Conservation (phyloP, 2,329 filamentous ascomycete genomes). For the Colletotrichum gigasporum region DNA sequence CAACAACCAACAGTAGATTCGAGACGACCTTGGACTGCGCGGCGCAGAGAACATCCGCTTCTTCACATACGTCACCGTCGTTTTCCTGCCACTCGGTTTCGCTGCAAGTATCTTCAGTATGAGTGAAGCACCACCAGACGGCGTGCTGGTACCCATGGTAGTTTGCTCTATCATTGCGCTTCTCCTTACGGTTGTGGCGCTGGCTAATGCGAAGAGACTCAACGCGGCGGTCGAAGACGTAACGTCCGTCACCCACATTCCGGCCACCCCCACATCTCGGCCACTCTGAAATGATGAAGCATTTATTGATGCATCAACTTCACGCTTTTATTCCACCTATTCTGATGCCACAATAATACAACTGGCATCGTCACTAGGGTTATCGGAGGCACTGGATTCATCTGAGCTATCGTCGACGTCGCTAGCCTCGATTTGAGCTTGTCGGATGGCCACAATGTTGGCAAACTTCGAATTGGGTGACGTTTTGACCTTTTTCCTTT, state of each 20-base stretch:
- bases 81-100: conserved; percentile 45
- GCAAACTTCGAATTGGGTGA: no score
- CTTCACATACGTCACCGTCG: conserved; percentile 46
- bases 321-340: no score
- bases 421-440: no score
- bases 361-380: no score
- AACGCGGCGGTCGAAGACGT: background rate
- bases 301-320: no score
- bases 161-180: background rate
- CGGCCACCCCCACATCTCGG: no score
- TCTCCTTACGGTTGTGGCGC: background rate
- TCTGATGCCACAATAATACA: no score
- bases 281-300: no score
- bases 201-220: background rate
- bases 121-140: conserved; percentile 2
- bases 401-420: no score
- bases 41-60: conserved; percentile 40
- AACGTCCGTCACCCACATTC: background rate
- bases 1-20: background rate
- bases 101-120: conserved; percentile 44
- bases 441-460: no score
- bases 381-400: no score
- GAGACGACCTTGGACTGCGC: conserved; percentile 26
- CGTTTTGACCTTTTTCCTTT: no score
- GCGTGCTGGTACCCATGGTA: background rate